These are phyloP conservation scores for Nemania serpens DNA, from an alignment of 2,329 filamentous ascomycete species.

Conservation along the genomic window DNA sequence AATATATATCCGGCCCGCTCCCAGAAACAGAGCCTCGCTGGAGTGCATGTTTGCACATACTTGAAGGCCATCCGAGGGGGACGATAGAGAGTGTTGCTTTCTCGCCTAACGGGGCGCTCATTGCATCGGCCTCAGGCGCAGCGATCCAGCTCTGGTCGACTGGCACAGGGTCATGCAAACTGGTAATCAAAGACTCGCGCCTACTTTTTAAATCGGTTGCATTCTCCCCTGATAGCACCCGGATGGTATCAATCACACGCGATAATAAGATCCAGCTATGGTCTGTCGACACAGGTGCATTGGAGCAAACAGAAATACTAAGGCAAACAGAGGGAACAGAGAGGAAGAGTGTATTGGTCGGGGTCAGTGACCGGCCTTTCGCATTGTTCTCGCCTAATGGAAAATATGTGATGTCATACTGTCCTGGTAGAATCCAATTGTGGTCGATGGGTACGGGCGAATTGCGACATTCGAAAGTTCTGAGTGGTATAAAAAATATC, in stretches of 20 bases:
- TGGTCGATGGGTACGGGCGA: constrained; percentile 8
- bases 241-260: not conserved
- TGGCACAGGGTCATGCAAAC: constrained; percentile 1
- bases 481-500: too few species aligned
- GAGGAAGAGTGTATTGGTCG: too few species aligned
- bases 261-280: constrained; percentile 6
- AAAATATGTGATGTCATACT: too few species aligned
- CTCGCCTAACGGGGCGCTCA: constrained; percentile 10
- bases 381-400: constrained; percentile 28
- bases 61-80: constrained; percentile 16
- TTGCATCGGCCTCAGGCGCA: constrained; percentile 10
- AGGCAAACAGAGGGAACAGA: too few species aligned
- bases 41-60: constrained; percentile 26
- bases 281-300: constrained; percentile 6
- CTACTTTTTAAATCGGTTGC: not conserved
- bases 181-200: not conserved
- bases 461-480: not conserved
- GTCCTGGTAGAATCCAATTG: constrained; percentile 1
- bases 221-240: constrained; percentile 4
- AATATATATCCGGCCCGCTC: constrained; percentile 24
- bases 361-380: too few species aligned
- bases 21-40: constrained; percentile 20
- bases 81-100: constrained; percentile 8
- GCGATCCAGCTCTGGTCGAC: constrained; percentile 9
- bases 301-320: too few species aligned